Evolutionary conservation across 805 yeast species (phyloP), one percentile per base, ranked within the genome.

Genomic region (Cyberlindnera veronae): DNA sequence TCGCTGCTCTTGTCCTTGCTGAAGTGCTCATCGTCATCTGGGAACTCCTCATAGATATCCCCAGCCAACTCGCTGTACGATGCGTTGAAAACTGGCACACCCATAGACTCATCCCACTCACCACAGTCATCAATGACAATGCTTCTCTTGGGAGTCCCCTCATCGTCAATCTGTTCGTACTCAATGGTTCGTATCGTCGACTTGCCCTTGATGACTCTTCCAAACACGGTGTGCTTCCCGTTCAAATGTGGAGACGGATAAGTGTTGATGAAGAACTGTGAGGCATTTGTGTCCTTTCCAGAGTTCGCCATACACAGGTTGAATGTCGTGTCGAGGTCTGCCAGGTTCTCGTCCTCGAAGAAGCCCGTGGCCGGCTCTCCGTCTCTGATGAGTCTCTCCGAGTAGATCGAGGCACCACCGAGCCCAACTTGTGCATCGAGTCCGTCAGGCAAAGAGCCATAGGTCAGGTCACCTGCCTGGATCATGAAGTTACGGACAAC

Each of bases 211-310:
- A 67, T 51, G 10, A 88, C 89, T 41, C 64, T 66, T 2, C 96
- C 96, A 62, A 89, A 83, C 2, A 86, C 79, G 0, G 90, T 69
- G 55, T 86, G 90, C 50, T 81, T 83, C 1, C 87, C 86, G 31
- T 73, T 76, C 42, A 89, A 63, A 61, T 88, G 96, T 1, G 87
- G 82, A 8, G 81, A 74, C 2, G 87, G 75, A 38, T 69, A 74
- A 1, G 89, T 80, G 10, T 81, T 76, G 31, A 85, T 80, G 54
- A 84, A 84, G 55, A 84, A 84, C 54, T 82, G 90, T 0, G 86
- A 75, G 16, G 74, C 69, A 48, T 81, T 81, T 11, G 80, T 59
- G 41, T 72, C 52, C 17, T 62, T 51, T 5, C 80, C 83, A 15
- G 67, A 60, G 50, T 79, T 81, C 3, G 87, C 85, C 84, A 82